These are phyloP conservation scores for Colletotrichum chrysophilum DNA, from an alignment of 2,329 filamentous ascomycete genomes.

Conservation along the genomic window DNA sequence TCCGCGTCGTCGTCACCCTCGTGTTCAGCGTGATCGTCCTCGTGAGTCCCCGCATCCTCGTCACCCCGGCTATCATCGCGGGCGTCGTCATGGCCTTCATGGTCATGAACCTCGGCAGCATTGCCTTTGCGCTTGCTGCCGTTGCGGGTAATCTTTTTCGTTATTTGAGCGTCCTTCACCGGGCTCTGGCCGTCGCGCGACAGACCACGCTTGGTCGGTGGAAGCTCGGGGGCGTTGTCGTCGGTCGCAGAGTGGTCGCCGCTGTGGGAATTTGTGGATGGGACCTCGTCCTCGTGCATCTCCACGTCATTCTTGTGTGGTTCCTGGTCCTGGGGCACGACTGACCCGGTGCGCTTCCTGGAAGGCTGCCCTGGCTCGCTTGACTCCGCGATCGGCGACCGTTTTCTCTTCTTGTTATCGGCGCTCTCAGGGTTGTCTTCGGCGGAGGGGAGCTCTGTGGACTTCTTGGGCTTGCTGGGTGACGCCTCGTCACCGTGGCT, in stretches of 20 bases:
- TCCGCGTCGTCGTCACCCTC: slow-evolving; percentile 67
- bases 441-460: slow-evolving; percentile 27
- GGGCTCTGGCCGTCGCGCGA: slow-evolving; percentile 26
- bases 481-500: slow-evolving; percentile 42
- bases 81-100: slow-evolving; percentile 27
- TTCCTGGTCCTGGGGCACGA: slow-evolving; percentile 42
- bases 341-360: slow-evolving; percentile 60
- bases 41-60: slow-evolving; percentile 54
- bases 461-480: slow-evolving; percentile 35
- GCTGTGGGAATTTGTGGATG: slow-evolving; percentile 40
- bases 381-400: slow-evolving; percentile 48
- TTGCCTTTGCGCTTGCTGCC: slow-evolving; percentile 43
- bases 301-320: slow-evolving; percentile 31
- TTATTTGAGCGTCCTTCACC: slow-evolving; percentile 29
- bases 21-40: slow-evolving; percentile 58
- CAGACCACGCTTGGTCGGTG: slow-evolving; percentile 43
- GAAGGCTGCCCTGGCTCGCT: slow-evolving; percentile 53
- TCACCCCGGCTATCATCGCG: slow-evolving; percentile 38
- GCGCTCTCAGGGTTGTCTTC: slow-evolving; percentile 39
- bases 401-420: slow-evolving; percentile 56
- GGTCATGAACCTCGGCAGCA: slow-evolving; percentile 21
- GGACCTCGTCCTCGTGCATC: slow-evolving; percentile 36
- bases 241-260: slow-evolving; percentile 50
- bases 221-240: slow-evolving; percentile 46
- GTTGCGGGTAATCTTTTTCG: slow-evolving; percentile 47